Evolutionary conservation across 2,329 filamentous ascomycete species (phyloP), one percentile per base, ranked within the genome.

Genomic region (Aspergillus brasiliensis): DNA sequence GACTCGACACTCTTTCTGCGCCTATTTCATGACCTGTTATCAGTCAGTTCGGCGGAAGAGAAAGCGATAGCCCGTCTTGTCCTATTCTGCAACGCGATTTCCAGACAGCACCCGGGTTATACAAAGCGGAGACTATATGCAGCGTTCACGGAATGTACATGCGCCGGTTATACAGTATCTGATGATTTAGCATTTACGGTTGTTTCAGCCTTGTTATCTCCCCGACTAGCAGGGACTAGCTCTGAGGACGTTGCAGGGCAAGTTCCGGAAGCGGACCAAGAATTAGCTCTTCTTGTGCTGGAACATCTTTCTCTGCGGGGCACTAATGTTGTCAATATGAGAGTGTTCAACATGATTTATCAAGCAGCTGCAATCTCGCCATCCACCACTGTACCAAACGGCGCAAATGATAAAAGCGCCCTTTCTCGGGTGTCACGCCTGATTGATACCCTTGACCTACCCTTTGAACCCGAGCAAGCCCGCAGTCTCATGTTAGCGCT

Each of bases 261-360:
- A 34, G 52, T 71, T 8, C 61, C 69, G 15, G 62, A 69, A 28
- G 40, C 63, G 44, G 69, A 74, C 62, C 66, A 75, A 56, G 71
- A 76, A 60, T 64, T 73, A 17, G 80, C 78, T 21, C 63, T 79
- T 23, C 66, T 71, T 38, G 71, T 82, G 48, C 62, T 83, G 27
- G 74, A 80, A 52, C 67, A 72, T 28, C 77, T 82, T 65, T 69
- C 75, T 27, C 67, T 78, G 34, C 74, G 73, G 46, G 80, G 79
- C 5, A 67, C 74, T 13, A 66, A 79, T 31, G 71, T 80, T 34
- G 61, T 81, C 3, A 75, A 73, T 27, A 72, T 80, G 58, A 79
- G 83, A 25, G 71, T 88, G 55, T 77, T 88, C 51, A 76, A 72
- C 31, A 65, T 73, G 54, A 69, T 80, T 42, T 76, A 82, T 8